phyloP scores from a whole-genome alignment of 2,329 filamentous ascomycete species.

The Atkinsonella texensis region DNA sequence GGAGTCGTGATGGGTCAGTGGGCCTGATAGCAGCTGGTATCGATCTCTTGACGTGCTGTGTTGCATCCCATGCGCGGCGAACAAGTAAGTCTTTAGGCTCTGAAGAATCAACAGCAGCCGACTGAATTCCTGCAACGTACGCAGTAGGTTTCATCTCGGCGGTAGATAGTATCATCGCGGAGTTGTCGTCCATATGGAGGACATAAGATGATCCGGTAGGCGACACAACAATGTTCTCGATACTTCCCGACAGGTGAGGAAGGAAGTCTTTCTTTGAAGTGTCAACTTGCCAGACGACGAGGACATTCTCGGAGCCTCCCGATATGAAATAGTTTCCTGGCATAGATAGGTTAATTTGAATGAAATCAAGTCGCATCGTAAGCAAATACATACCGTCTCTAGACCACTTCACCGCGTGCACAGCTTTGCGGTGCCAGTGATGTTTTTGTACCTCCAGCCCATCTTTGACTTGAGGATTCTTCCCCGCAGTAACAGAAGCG shows the following conservation, averaged over 20 bases:
- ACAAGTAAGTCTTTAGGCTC: slow-evolving; percentile 41
- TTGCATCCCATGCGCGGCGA: slow-evolving; percentile 34
- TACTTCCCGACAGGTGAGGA: slow-evolving; percentile 77
- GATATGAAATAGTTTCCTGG: slow-evolving; percentile 87
- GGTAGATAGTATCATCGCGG: slow-evolving; percentile 79
- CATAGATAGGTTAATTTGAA: too few species aligned
- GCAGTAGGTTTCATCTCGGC: slow-evolving; percentile 75
- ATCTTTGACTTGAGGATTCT: slow-evolving; percentile 28
- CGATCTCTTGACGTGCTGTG: slow-evolving; percentile 31
- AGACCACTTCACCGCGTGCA: slow-evolving; percentile 83
- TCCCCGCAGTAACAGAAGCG: slow-evolving; percentile 36
- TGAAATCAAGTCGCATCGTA: too few species aligned
- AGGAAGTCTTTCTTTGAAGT: slow-evolving; percentile 72
- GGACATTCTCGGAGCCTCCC: slow-evolving; percentile 76
- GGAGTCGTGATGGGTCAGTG: slow-evolving; percentile 47
- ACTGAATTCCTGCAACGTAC: slow-evolving; percentile 75
- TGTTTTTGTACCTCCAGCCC: slow-evolving; percentile 51
- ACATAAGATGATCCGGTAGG: slow-evolving; percentile 69
- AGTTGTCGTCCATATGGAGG: slow-evolving; percentile 83
- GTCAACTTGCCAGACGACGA: slow-evolving; percentile 89
- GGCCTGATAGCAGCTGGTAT: slow-evolving; percentile 54
- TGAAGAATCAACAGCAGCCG: slow-evolving; percentile 37
- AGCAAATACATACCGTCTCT: slow-evolving; percentile 53
- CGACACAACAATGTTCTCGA: slow-evolving; percentile 78
- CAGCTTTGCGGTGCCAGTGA: slow-evolving; percentile 84